These are phyloP conservation scores for Euphorbia lathyris DNA, from an alignment of 345 rosid genomes.

Conservation along the genomic window DNA sequence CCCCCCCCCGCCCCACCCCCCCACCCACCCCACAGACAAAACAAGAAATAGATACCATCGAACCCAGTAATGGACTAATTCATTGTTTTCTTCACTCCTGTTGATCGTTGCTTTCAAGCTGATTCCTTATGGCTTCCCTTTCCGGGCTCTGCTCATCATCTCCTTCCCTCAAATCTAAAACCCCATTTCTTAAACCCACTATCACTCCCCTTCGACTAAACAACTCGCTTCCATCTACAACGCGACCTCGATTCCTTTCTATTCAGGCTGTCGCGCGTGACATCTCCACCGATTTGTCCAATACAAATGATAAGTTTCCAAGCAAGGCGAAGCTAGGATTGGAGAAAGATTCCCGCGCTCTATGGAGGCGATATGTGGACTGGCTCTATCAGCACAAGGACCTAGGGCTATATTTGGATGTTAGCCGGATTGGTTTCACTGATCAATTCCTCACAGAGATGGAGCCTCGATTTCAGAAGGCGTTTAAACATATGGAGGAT, in stretches of 20 bases:
- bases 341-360: constrained; percentile 53
- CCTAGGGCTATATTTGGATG: constrained; percentile 74
- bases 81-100: not conserved
- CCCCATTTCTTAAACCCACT: constrained; percentile 18
- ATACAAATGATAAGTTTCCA: constrained; percentile 27
- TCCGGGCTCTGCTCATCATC: constrained; percentile 43
- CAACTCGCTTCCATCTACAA: constrained; percentile 40
- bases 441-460: constrained; percentile 71
- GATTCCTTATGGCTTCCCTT: constrained; percentile 53
- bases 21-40: not conserved
- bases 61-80: constrained; percentile 15
- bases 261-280: constrained; percentile 56
- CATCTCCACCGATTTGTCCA: constrained; percentile 42
- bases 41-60: no score
- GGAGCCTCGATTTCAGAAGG: constrained; percentile 68
- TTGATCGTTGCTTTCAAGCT: constrained; percentile 20
- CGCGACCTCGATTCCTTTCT: constrained; percentile 17
- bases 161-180: constrained; percentile 38
- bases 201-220: not conserved
- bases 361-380: constrained; percentile 86
- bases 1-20: not conserved
- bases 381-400: constrained; percentile 96
- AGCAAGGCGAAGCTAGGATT: constrained; percentile 42
- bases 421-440: constrained; percentile 87
- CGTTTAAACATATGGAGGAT: constrained; percentile 77